Conservation (phyloP, 768 basidiomycete species). For the Hemileccinum impolitum region DNA sequence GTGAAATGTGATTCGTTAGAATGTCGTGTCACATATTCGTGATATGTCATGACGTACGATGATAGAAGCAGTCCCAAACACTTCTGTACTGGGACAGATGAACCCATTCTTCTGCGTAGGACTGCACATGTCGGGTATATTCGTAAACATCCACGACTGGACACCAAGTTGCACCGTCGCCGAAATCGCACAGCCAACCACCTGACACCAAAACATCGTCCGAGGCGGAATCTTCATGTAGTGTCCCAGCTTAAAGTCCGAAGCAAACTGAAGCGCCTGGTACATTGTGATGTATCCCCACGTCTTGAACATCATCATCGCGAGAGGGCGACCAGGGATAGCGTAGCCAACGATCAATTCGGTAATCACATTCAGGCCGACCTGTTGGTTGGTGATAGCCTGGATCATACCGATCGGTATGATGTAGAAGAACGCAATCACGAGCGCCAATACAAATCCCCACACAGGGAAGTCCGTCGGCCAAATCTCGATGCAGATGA, state of each 20-base stretch:
- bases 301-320: conserved; percentile 78
- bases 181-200: conserved; percentile 57
- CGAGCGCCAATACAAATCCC: conserved; percentile 40
- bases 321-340: conserved; percentile 62
- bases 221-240: conserved; percentile 68
- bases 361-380: conserved; percentile 66
- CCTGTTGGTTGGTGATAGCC: conserved; percentile 77
- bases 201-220: conserved; percentile 67
- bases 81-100: conserved; percentile 65
- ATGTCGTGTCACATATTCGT: neutral
- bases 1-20: neutral
- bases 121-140: conserved; percentile 36
- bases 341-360: conserved; percentile 65
- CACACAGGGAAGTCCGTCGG: conserved; percentile 47
- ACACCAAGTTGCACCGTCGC: conserved; percentile 67
- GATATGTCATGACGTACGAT: conserved; percentile 38
- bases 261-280: conserved; percentile 64
- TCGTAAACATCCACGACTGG: conserved; percentile 56
- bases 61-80: conserved; percentile 52
- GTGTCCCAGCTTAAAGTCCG: conserved; percentile 76
- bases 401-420: conserved; percentile 78
- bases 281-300: conserved; percentile 67
- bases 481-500: conserved; percentile 61
- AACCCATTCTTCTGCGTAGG: conserved; percentile 45
- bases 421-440: conserved; percentile 57